These are phyloP conservation scores for Cenchrus americanus DNA, from an alignment of 176 grass and related monocot species.

Conservation along the genomic window DNA sequence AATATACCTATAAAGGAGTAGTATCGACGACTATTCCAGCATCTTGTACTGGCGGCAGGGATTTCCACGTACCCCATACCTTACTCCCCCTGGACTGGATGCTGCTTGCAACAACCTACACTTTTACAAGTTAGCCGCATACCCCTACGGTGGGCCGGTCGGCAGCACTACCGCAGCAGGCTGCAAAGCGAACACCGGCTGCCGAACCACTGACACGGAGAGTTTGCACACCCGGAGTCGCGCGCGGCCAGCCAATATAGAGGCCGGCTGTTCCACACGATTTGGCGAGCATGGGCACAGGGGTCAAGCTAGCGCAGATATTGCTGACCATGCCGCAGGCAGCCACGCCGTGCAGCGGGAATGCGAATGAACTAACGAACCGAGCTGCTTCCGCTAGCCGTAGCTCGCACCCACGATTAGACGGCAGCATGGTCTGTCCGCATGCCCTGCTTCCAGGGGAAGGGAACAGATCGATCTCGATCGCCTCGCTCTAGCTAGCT, in stretches of 20 bases:
- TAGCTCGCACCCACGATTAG: background rate
- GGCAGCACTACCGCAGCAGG: background rate
- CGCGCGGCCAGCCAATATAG: background rate
- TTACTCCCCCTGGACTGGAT: background rate
- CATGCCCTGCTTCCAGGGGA: constrained; percentile 26
- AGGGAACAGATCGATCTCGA: background rate
- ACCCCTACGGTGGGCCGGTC: background rate
- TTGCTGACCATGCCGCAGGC: constrained; percentile 13
- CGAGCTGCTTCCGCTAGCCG: background rate
- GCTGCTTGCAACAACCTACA: background rate
- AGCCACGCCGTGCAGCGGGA: background rate
- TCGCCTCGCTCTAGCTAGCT: too few relatives aligned
- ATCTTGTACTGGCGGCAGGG: background rate
- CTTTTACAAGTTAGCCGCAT: background rate
- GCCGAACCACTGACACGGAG: background rate
- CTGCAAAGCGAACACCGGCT: background rate
- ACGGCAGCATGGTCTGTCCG: constrained; percentile 33
- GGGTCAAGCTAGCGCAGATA: constrained; percentile 26
- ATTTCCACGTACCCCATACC: constrained; percentile 27
- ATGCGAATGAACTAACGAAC: background rate
- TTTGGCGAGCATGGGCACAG: constrained; percentile 14
- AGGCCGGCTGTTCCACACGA: constrained; percentile 10
- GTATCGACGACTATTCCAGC: background rate
- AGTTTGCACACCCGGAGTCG: background rate
- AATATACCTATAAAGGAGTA: background rate